A percentile compares a stretch with the other conserved stretches of the same genome.
Evolutionary conservation across 2,329 filamentous ascomycete genomes (phyloP).

Genomic region (Ascosphaera pollenicola): DNA sequence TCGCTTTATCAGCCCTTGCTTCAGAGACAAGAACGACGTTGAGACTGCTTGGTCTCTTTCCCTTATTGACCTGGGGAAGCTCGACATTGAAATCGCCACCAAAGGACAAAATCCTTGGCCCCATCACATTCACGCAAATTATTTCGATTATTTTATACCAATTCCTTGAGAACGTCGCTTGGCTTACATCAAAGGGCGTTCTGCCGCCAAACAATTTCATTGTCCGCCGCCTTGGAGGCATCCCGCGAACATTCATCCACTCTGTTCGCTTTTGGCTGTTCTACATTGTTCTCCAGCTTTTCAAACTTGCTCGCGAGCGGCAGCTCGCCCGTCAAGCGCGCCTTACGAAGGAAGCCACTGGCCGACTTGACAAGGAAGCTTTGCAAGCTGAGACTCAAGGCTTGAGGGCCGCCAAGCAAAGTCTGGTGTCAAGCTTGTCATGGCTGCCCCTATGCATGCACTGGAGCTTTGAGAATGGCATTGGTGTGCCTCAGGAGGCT

Average conservation of each 20-base stretch:
- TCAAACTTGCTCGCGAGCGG: slow-evolving; percentile 33
- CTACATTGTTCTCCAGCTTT: slow-evolving; percentile 56
- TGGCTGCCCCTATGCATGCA: slow-evolving; percentile 71
- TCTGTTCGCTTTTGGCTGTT: slow-evolving; percentile 61
- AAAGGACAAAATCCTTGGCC: slow-evolving; percentile 23
- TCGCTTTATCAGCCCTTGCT: slow-evolving; percentile 25
- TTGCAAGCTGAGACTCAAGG: slow-evolving; percentile 11
- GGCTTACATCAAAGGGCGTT: slow-evolving; percentile 51
- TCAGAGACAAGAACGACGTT: slow-evolving; percentile 30
- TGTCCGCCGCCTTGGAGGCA: slow-evolving; percentile 25
- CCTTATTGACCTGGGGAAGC: slow-evolving; percentile 60
- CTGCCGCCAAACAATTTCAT: slow-evolving; percentile 22
- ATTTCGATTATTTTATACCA: slow-evolving; percentile 48
- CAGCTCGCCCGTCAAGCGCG: slow-evolving; percentile 4
- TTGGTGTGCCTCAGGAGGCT: slow-evolving; percentile 33
- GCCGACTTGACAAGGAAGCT: slow-evolving; percentile 9
- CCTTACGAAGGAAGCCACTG: background rate
- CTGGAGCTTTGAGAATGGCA: slow-evolving; percentile 51
- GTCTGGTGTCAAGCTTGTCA: slow-evolving; percentile 42
- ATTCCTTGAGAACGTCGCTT: slow-evolving; percentile 62
- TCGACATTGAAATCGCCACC: slow-evolving; percentile 28
- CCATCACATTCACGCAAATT: slow-evolving; percentile 47
- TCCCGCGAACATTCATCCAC: slow-evolving; percentile 43
- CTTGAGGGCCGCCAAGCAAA: slow-evolving; percentile 39
- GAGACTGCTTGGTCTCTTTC: slow-evolving; percentile 40